Evolutionary conservation across 306 rosid species (phyloP).

Genomic region (Cucurbita moschata): DNA sequence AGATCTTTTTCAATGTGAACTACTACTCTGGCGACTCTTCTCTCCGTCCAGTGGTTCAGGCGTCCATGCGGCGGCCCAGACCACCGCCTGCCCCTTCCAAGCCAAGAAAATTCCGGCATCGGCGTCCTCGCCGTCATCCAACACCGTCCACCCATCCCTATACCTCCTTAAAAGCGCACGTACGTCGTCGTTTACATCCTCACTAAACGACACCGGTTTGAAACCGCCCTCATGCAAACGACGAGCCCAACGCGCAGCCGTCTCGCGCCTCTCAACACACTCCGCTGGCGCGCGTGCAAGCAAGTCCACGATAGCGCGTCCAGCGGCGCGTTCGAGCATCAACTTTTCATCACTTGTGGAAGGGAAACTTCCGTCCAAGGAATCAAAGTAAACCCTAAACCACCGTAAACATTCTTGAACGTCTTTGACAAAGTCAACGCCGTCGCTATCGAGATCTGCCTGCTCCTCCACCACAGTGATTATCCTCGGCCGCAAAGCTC

Average conservation of each 20-base stretch:
- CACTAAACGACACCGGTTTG: conserved; percentile 46
- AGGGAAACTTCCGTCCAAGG: conserved; percentile 66
- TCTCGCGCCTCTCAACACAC: conserved; percentile 60
- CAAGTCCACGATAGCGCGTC: conserved; percentile 67
- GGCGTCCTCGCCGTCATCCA: conserved; percentile 17
- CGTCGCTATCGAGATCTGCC: conserved; percentile 69
- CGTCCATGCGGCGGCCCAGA: conserved; percentile 96
- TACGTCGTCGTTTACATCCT: conserved; percentile 82
- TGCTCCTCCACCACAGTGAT: conserved; percentile 79
- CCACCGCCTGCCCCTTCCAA: conserved; percentile 87
- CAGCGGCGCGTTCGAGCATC: conserved; percentile 66
- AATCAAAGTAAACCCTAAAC: conserved; percentile 93
- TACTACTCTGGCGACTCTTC: background rate
- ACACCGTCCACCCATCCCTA: conserved; percentile 84
- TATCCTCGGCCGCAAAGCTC: conserved; percentile 48
- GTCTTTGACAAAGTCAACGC: conserved; percentile 57
- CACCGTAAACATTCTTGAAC: conserved; percentile 72
- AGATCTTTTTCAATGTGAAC: no score
- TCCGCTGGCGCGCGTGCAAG: conserved; percentile 44
- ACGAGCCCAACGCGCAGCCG: conserved; percentile 52
- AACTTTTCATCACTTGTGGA: conserved; percentile 57
- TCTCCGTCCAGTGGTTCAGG: conserved; percentile 22
- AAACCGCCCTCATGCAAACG: conserved; percentile 60
- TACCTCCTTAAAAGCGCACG: conserved; percentile 74
- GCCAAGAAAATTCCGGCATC: conserved; percentile 61